Percentiles rank a stretch among this genome's conserved stretches.
These are phyloP conservation scores for Rhodotorula sp. DNA, from an alignment of 1,284 basidiomycete genomes.

Conservation along the genomic window DNA sequence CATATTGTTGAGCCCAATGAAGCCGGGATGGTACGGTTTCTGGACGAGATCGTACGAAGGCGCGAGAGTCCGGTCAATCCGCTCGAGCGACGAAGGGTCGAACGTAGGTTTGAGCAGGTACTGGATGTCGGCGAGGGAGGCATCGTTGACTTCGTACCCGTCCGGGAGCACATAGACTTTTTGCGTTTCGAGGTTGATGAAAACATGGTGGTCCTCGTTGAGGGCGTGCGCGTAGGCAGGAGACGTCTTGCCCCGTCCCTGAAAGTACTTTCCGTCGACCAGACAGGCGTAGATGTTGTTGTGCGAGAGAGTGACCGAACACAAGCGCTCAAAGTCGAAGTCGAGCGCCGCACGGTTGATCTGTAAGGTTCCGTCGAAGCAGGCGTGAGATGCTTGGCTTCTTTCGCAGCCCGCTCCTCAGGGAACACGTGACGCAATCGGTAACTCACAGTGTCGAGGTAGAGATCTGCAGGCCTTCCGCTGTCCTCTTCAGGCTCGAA, in stretches of 20 bases:
- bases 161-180: slow-evolving; percentile 98
- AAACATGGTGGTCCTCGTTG: slow-evolving; percentile 96
- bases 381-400: too few species aligned
- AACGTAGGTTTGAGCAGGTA: slow-evolving; percentile 86
- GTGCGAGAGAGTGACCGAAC: slow-evolving; percentile 91
- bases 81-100: slow-evolving; percentile 59
- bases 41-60: slow-evolving; percentile 75
- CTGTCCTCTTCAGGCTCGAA: slow-evolving; percentile 46
- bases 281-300: slow-evolving; percentile 98
- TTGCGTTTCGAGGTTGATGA: slow-evolving; percentile 82
- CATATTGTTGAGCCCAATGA: slow-evolving; percentile 96
- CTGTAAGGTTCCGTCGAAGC: slow-evolving; percentile 51
- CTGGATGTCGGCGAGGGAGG: slow-evolving; percentile 89
- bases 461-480: slow-evolving; percentile 64
- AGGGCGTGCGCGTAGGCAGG: slow-evolving; percentile 97
- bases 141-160: slow-evolving; percentile 91
- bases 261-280: slow-evolving; percentile 98
- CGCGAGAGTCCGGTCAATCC: slow-evolving; percentile 51
- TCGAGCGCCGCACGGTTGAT: slow-evolving; percentile 85
- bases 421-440: too few species aligned
- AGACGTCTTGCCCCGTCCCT: slow-evolving; percentile 87
- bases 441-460: slow-evolving; percentile 81
- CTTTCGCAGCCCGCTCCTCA: too few species aligned
- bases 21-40: slow-evolving; percentile 84
- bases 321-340: slow-evolving; percentile 99